Evolutionary conservation across 228 moss, liverwort and hornwort species (phyloP), one percentile per base, ranked within the genome.

Genomic region (Sphagnum fallax): DNA sequence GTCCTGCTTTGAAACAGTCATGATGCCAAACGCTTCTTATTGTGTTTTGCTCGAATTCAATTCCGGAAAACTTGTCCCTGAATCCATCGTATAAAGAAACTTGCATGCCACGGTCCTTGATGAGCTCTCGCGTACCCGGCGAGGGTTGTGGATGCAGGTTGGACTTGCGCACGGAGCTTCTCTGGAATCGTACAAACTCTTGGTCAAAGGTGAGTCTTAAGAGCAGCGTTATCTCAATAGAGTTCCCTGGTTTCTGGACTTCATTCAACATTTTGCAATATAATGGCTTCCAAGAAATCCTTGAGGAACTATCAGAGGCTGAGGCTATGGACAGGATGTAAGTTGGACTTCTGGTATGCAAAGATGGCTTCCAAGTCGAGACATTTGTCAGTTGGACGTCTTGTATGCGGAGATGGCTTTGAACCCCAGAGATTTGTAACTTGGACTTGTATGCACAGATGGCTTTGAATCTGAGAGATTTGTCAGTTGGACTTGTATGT

Each of bases 1-100:
- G 63, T 15, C 16, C n/a, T 16, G 61, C 89, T 95, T 48, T 92
- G 92, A 32, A 92, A 82, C 51, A 14, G 81, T 52, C 95, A 95
- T 71, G 95, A 88, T 4, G 92, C 85, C 32, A 70, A 88, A 0
- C 15, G 15, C 12, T 60, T 11, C 11, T 60, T 60, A 15, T 11
- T 11, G 11, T 11, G 2, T 60, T 60, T 11, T 15, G 15, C 11
- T 15, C 59, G 11, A 11, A 1, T 11, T 11, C 15, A 60, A 60
- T 60, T 11, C 15, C 2, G 11, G 12, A 11, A 11, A 60, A 60
- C 15, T 60, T 60, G 59, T 60, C 11, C 12, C 15, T 60, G 11
- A 60, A 60, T 60, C 15, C 15, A 60, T 60, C 13, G 48, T 65
- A 6, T 5, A 5, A 13, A 15, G 16, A 5, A 5, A 13, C 48